A percentile compares a stretch with the other conserved stretches of the same genome.
phyloP scores from a whole-genome alignment of 2,329 filamentous ascomycete genomes.

The Elsinoe australis region DNA sequence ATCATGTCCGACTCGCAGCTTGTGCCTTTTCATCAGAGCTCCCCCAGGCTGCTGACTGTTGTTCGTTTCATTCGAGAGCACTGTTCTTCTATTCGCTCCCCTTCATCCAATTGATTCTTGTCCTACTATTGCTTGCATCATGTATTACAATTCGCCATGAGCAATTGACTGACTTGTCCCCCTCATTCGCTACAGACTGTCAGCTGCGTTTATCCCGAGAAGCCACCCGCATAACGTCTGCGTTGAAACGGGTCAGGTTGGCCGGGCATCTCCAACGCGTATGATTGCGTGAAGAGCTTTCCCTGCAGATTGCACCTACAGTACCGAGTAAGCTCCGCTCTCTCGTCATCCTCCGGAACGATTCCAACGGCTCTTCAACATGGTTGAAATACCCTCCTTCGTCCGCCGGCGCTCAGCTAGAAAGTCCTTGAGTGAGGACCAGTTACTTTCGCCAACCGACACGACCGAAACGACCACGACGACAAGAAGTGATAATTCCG shows the following conservation, averaged over 20 bases:
- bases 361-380: constrained; percentile 11
- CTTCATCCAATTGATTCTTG: not conserved
- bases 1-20: not conserved
- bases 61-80: no score
- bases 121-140: constrained; percentile 1
- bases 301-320: constrained; percentile 2
- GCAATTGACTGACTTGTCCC: constrained; percentile 9
- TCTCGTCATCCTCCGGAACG: constrained; percentile 5
- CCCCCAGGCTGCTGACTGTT: no score
- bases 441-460: constrained; percentile 6
- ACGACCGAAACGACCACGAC: constrained; percentile 15
- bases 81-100: no score
- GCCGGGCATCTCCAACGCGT: constrained; percentile 16
- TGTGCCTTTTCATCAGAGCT: constrained; percentile 8
- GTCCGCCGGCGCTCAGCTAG: constrained; percentile 15
- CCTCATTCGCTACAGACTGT: constrained; percentile 9
- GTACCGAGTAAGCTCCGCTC: not conserved
- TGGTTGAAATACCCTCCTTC: constrained; percentile 18
- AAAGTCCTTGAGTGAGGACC: constrained; percentile 8
- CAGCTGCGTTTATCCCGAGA: constrained; percentile 6
- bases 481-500: constrained; percentile 9
- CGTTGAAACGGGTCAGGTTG: constrained; percentile 9
- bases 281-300: constrained; percentile 6
- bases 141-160: not conserved
- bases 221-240: constrained; percentile 15